Percentiles rank a stretch among this genome's conserved stretches.
These are phyloP conservation scores for Ophiorrhiza pumila DNA, from an alignment of 257 asterid genomes.

Conservation along the genomic window DNA sequence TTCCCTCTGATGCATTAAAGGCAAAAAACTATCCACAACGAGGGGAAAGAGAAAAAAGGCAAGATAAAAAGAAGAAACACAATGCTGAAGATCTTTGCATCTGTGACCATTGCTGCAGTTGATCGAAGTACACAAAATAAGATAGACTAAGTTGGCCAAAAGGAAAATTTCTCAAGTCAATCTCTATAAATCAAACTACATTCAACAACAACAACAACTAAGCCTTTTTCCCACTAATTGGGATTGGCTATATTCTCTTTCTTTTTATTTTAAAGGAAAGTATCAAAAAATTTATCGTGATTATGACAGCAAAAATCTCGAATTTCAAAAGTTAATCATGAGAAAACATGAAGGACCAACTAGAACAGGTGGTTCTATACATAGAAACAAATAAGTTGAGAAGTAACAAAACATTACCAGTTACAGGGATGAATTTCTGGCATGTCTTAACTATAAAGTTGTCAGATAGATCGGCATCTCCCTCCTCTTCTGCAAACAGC, in stretches of 20 bases:
- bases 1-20: background rate
- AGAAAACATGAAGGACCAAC: background rate
- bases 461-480: slow-evolving; percentile 79
- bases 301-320: background rate
- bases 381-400: background rate
- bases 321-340: background rate
- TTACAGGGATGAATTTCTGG: slow-evolving; percentile 90
- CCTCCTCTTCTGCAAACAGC: slow-evolving; percentile 78
- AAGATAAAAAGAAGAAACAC: background rate
- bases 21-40: background rate
- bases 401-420: slow-evolving; percentile 49
- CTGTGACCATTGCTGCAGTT: background rate
- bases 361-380: slow-evolving; percentile 4
- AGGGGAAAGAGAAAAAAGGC: background rate
- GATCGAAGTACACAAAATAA: background rate
- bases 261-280: no score
- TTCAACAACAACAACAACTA: no score
- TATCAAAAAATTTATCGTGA: background rate
- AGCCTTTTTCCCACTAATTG: no score
- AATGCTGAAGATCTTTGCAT: background rate
- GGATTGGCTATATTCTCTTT: no score
- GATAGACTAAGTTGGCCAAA: no score
- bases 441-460: slow-evolving; percentile 95
- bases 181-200: background rate
- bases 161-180: no score